Percentiles rank a stretch among this genome's conserved stretches.
These are phyloP conservation scores for Claviceps paspali DNA, from an alignment of 2,329 filamentous ascomycete species.

Conservation along the genomic window DNA sequence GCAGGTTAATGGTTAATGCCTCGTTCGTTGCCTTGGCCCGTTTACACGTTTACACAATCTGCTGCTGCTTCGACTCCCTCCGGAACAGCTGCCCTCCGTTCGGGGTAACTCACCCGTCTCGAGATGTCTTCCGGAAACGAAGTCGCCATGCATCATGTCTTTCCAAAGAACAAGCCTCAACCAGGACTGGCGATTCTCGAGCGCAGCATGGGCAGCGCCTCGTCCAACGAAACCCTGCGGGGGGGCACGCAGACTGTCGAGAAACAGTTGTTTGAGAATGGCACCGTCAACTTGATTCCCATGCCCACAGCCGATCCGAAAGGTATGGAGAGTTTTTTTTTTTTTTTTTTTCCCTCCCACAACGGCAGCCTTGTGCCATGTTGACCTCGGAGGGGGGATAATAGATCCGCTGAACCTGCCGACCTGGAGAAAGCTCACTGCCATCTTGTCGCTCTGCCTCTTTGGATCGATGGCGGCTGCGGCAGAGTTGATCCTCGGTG, in stretches of 20 bases:
- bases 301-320: constrained; percentile 2
- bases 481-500: constrained; percentile 2
- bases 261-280: background rate
- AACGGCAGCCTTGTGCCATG: background rate
- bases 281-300: constrained; percentile 1
- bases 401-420: constrained; percentile 2
- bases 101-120: background rate
- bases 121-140: background rate
- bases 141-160: no score
- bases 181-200: background rate
- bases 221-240: background rate
- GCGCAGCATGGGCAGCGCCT: background rate
- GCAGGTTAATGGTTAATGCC: no score
- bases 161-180: background rate
- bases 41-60: no score
- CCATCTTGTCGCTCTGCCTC: constrained; percentile 1
- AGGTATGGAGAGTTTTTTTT: background rate
- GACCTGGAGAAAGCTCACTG: background rate
- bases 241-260: background rate
- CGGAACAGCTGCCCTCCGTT: no score
- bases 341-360: no score
- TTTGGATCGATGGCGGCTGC: constrained; percentile 3
- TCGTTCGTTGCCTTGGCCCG: no score
- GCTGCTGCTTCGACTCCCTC: no score
- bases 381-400: background rate